Base-by-base conservation (phyloP, 2,329 filamentous ascomycete genomes). In the Hirsutella thompsonii region DNA sequence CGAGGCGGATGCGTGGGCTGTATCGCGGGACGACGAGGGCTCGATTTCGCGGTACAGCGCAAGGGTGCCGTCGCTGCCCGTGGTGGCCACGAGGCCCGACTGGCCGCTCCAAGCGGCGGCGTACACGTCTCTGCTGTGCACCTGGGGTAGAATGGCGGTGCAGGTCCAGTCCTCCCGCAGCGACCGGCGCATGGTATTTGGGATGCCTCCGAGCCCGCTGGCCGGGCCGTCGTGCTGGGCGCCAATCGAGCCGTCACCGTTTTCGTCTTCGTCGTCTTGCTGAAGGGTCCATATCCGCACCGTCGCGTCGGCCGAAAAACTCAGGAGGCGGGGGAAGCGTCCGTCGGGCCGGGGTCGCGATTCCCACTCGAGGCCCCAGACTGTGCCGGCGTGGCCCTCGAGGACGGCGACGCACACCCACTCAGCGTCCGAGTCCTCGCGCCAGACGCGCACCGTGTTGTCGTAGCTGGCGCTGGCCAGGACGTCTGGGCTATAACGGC, bases 381-480 rank as follows among this genome's bases (percentile, higher is more conserved):
- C 89, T 2, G 92, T 98, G 2, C 82, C 84, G 21, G 64, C 67
- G 56, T 96, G 90, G 1, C 84, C 88, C 50, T 82, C 76, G 20
- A 96, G 67, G 36, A 88, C 76, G 9, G 83, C 76, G 21, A 94
- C 83, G 55, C 90, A 94, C 10, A 83, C 83, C 92, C 92, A 98
- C 58, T 96, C 90, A 28, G 72, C 73, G 55, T 95, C 90, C 29
- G 76, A 72, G 60, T 95, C 90, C 64, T 94, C 89, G 37, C 83
- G 76, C 80, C 90, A 96, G 44, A 96, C 64, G 44, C 90, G 68
- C 26, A 94, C 81, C 5, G 83, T 92, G 57, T 96, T 83, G 55
- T 98, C 92, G 59, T 98, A 98, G 58, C 86, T 93, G n/a, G 77
- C 82, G 54, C 83, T 92, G 6, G 87, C 92, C 18, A 98, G 72